Evolutionary conservation across 371 early-diverging fungal genomes (phyloP).

Genomic region (Paraphysoderma sedebokerense): DNA sequence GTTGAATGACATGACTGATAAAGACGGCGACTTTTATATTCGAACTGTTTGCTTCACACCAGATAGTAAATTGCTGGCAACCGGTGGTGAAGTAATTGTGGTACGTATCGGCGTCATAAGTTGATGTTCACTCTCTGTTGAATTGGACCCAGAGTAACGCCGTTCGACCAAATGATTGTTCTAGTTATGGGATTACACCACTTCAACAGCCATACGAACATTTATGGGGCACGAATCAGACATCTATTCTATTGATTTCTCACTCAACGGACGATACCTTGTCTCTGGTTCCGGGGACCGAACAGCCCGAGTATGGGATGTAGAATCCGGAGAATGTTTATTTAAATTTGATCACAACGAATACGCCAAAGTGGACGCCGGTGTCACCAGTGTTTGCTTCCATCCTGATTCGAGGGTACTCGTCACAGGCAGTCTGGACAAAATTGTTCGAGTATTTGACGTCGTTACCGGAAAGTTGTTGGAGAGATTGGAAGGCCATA

Average conservation of each 20-base stretch:
- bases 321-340: constrained; percentile 50
- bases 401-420: constrained; percentile 64
- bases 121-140: too few species aligned
- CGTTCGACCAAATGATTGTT: constrained; percentile 87
- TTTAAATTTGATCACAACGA: constrained; percentile 63
- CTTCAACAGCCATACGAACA: background rate
- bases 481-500: constrained; percentile 88
- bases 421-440: constrained; percentile 83
- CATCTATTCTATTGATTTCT: constrained; percentile 92
- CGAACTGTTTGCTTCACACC: constrained; percentile 94
- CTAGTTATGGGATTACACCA: constrained; percentile 33
- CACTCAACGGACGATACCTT: constrained; percentile 74
- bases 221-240: constrained; percentile 83
- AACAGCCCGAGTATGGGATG: constrained; percentile 76
- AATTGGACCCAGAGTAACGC: too few species aligned
- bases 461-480: constrained; percentile 54
- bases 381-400: constrained; percentile 88
- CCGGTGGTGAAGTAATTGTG: constrained; percentile 96
- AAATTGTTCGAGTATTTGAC: constrained; percentile 90
- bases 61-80: constrained; percentile 77
- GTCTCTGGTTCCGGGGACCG: constrained; percentile 92
- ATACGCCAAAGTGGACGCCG: constrained; percentile 65
- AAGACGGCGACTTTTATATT: constrained; percentile 83
- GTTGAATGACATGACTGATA: background rate
- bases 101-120: too few species aligned